Conservation (phyloP, 805 yeast species). For the Hanseniaspora lachancei region DNA sequence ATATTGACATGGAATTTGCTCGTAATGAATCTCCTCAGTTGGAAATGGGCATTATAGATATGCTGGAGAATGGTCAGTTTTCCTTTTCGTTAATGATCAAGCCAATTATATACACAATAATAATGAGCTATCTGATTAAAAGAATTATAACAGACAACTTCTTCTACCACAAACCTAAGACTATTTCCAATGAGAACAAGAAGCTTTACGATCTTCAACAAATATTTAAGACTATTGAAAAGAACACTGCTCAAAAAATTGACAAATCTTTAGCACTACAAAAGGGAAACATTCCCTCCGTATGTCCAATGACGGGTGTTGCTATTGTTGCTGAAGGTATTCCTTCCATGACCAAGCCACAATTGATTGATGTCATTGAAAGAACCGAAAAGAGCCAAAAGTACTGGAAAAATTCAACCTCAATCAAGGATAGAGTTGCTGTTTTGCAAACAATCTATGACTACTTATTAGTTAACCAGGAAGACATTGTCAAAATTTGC, state of each 20-base stretch:
- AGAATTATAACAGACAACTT: not conserved
- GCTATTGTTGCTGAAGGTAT: conserved; percentile 4
- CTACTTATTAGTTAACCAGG: conserved; percentile 70
- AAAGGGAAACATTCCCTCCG: not conserved
- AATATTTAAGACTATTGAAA: not conserved
- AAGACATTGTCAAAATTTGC: conserved; percentile 75
- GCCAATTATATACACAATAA: not conserved
- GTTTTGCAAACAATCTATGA: conserved; percentile 59
- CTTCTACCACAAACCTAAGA: not conserved
- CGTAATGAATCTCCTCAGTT: not conserved
- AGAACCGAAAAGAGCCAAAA: conserved; percentile 27
- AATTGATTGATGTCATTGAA: conserved; percentile 53
- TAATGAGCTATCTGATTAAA: not conserved
- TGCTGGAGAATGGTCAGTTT: not conserved
- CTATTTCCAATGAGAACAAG: not conserved
- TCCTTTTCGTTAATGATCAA: not conserved
- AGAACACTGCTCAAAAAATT: not conserved
- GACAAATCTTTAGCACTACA: not conserved
- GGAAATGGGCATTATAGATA: not conserved
- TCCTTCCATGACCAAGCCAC: conserved; percentile 38
- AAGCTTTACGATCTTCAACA: not conserved
- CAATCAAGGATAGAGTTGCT: conserved; percentile 53
- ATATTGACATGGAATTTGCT: not conserved
- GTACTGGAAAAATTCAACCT: conserved; percentile 28
- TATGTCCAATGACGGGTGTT: conserved; percentile 8